Evolutionary conservation across 768 basidiomycete genomes (phyloP), one percentile per base, ranked within the genome.

Genomic region (Phlebiopsis flavidoalba): DNA sequence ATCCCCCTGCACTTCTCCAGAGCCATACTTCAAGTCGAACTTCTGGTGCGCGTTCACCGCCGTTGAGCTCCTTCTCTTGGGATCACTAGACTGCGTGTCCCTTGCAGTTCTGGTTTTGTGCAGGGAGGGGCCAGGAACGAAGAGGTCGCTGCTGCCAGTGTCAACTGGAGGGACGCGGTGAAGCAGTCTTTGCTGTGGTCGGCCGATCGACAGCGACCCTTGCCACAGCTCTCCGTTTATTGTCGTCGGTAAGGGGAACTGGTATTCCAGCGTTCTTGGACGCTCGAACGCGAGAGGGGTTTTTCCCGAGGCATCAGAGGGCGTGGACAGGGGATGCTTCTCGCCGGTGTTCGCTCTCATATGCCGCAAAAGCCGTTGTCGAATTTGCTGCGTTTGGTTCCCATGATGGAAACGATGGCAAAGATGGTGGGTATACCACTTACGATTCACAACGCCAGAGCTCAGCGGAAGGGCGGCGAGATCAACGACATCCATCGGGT

Each of bases 111-210:
- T 24, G 5, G 2, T 45, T 10, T 3, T 21, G 59, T 58, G 63
- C 26, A 31, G 26, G 12, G 35, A 36, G 3, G 66, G 17, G 2
- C 62, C 61, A 8, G 79, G 76, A 33, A 81, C 64, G 68, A 73
- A 67, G 53, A 78, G 59, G 61, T 77, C 67, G 58, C 65, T 62
- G 43, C 64, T 66, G 5, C 70, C 70, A 2, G 68, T 79, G 65
- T 80, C 79, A 51, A 77, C 61, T 78, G 74, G 58, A 79, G n/a
- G n/a, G n/a, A n/a, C n/a, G n/a, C 65, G 8, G 68, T 67, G 65
- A 75, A 72, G n/a, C n/a, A 17, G 61, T 68, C 65, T 74, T 69
- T 0, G 64, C 64, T 0, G 75, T 74, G 1, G 72, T 74, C n/a
- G n/a, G 26, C 79, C 79, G 63, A 80, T 73, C 8, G 65, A 63